Evolutionary conservation across 768 basidiomycete species (phyloP), one percentile per base, ranked within the genome.

Genomic region (Pholiota microspora): DNA sequence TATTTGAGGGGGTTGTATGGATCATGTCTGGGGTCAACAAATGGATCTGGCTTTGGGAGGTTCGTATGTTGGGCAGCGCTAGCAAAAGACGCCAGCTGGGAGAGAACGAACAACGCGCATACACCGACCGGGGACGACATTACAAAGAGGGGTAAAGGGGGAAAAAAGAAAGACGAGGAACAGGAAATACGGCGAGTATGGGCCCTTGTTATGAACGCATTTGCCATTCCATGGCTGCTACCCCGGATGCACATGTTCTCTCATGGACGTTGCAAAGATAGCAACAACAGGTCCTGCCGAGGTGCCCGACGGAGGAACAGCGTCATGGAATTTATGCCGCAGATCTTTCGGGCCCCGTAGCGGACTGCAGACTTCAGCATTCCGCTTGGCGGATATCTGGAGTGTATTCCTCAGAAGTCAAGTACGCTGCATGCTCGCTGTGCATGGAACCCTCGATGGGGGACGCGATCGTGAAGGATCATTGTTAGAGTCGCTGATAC

Each of bases 1-100:
- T 84, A 85, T 53, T 70, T 72, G 16, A 85, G 65, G 3, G 77
- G 77, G 55, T 85, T 84, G 62, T 74, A 74, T 0, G 70, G 75
- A 58, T 59, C 58, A 52, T 59, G 46, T 16, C 28, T 49, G 46
- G 58, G 58, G 32, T 59, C 84, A 78, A 62, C 80, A 31, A 73
- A 79, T 18, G 79, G 77, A 58, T 82, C 66, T 10, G 70, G 71
- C 64, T 27, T 67, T 28, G 49, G 63, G 23, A 61, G 42, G 36
- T 48, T 56, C 12, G 60, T 54, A 27, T 59, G 59, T 10, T 55
- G 35, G 10, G 64, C 64, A 23, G 57, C 62, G 27, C 49, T 47
- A 9, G 51, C 59, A 13, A 56, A 45, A 35, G 57, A 56, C 40
- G 53, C 44, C 23, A 60, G 21, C 13, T 45, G 23, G 18, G 48